Evolutionary conservation across 1,284 basidiomycete genomes (phyloP).

Genomic region (Apiotrichum laibachii): DNA sequence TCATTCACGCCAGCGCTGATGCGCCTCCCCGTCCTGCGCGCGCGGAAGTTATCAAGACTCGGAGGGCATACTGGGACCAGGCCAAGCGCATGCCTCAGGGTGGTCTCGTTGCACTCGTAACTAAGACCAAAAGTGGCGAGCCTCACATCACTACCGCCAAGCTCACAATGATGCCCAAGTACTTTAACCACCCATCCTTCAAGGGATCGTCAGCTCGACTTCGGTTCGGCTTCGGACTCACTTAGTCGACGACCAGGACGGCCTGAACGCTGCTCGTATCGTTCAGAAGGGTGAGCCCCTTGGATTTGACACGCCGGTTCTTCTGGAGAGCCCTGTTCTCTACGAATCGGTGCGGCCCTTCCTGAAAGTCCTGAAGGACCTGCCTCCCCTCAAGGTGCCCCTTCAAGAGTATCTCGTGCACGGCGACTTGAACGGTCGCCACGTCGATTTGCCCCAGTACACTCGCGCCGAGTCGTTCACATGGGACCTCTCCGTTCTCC

Average conservation of each 20-base stretch:
- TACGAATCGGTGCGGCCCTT: conserved; percentile 64
- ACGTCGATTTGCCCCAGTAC: conserved; percentile 57
- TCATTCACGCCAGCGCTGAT: conserved; percentile 51
- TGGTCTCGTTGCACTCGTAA: conserved; percentile 60
- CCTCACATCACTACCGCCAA: not conserved
- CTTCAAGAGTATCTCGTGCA: conserved; percentile 59
- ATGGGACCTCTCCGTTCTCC: conserved; percentile 56
- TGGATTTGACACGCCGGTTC: conserved; percentile 30
- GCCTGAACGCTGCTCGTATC: too few species aligned
- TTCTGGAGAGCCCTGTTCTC: conserved; percentile 62
- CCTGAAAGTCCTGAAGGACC: conserved; percentile 56
- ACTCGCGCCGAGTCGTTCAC: conserved; percentile 55
- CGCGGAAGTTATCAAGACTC: conserved; percentile 36
- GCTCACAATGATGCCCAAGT: too few species aligned
- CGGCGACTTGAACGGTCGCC: conserved; percentile 20
- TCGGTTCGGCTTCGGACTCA: too few species aligned
- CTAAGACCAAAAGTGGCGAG: conserved; percentile 42
- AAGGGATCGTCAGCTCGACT: too few species aligned
- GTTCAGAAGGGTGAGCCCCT: not conserved
- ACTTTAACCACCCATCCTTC: too few species aligned
- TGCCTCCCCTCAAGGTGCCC: conserved; percentile 58
- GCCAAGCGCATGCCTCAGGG: conserved; percentile 60
- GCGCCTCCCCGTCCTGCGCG: conserved; percentile 46
- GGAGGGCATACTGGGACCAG: conserved; percentile 56
- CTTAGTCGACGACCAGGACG: too few species aligned